A percentile compares a stretch with the other conserved stretches of the same genome.
Evolutionary conservation across 306 rosid species (phyloP).

Genomic region (Lathyrus aphaca): DNA sequence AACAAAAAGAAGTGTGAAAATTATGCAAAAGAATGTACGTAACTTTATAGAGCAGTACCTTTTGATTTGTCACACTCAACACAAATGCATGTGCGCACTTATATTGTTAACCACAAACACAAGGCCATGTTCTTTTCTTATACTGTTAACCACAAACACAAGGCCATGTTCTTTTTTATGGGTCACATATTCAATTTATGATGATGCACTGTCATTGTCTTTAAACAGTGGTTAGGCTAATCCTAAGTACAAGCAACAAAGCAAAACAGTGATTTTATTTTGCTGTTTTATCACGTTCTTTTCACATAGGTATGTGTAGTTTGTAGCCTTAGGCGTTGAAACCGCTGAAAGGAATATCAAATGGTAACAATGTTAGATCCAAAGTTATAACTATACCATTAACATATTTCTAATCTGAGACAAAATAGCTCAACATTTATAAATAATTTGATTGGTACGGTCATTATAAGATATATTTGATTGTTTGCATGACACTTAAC

Average conservation of each 20-base stretch:
- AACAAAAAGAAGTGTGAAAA: background rate
- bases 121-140: conserved; percentile 31
- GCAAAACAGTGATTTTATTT: conserved; percentile 1
- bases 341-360: conserved; percentile 15
- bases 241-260: conserved; percentile 14
- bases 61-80: conserved; percentile 24
- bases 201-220: conserved; percentile 35
- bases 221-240: conserved; percentile 27
- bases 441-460: too few relatives aligned
- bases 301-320: conserved; percentile 21
- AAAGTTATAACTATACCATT: background rate
- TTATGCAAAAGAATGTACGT: conserved; percentile 22
- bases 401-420: background rate
- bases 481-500: too few relatives aligned
- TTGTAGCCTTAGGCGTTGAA: conserved; percentile 26
- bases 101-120: conserved; percentile 33
- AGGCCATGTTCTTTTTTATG: conserved; percentile 37
- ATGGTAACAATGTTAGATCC: conserved; percentile 8
- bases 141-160: conserved; percentile 32
- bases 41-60: conserved; percentile 21
- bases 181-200: conserved; percentile 40
- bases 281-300: conserved; percentile 6
- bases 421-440: background rate
- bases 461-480: too few relatives aligned
- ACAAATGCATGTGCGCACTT: conserved; percentile 38